A percentile compares a stretch with the other conserved stretches of the same genome.
These are phyloP conservation scores for Saccharomyces mikatae DNA, from an alignment of 805 yeast genomes.

Conservation along the genomic window DNA sequence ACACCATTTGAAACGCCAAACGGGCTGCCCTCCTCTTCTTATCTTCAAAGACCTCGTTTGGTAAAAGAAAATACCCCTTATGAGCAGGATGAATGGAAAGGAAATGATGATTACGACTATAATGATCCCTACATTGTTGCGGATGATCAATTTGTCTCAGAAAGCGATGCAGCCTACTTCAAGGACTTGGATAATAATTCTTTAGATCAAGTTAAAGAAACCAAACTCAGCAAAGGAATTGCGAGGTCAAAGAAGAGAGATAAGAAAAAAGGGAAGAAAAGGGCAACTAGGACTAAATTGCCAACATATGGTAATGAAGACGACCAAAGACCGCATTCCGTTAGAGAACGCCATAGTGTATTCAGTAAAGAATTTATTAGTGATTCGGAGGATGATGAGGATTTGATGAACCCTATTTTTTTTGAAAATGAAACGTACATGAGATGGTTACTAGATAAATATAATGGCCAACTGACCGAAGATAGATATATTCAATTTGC, in stretches of 20 bases:
- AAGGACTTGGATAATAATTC: conserved; percentile 14
- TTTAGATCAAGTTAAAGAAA: conserved; percentile 4
- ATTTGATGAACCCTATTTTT: conserved; percentile 18
- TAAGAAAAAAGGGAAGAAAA: conserved; percentile 3
- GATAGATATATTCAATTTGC: conserved; percentile 18
- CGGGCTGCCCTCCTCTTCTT: conserved; percentile 22
- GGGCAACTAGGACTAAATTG: conserved; percentile 4
- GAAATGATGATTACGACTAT: conserved; percentile 15
- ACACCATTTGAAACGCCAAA: conserved; percentile 26
- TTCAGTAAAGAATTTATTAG: conserved; percentile 28
- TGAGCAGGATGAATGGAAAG: conserved; percentile 18
- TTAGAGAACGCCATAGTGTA: conserved; percentile 7
- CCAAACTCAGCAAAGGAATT: conserved; percentile 14
- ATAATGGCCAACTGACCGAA: conserved; percentile 21
- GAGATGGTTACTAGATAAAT: conserved; percentile 26
- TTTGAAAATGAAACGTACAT: conserved; percentile 31
- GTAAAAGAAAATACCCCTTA: background rate
- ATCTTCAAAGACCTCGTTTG: conserved; percentile 15
- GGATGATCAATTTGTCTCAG: conserved; percentile 8
- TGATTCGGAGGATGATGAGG: conserved; percentile 29
- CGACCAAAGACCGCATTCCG: background rate
- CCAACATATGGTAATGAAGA: conserved; percentile 11
- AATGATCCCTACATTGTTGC: conserved; percentile 16
- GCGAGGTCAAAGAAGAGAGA: conserved; percentile 17
- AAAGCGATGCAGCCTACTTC: conserved; percentile 23